Evolutionary conservation across 495 filamentous ascomycete species (phyloP).

Genomic region (Schizothecium vesticola): DNA sequence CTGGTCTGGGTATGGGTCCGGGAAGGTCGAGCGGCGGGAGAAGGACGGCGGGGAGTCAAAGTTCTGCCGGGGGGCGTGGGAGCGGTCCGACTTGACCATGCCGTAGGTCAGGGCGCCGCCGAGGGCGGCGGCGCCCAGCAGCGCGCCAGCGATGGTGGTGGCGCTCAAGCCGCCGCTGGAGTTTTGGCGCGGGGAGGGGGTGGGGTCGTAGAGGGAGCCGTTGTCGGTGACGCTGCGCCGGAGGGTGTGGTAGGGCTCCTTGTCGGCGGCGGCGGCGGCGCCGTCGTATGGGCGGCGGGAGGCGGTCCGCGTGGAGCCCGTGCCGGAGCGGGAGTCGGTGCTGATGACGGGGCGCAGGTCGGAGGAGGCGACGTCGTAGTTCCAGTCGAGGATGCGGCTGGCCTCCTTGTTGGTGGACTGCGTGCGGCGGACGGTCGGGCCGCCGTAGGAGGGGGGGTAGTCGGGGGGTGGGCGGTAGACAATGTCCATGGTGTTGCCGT

Average conservation of each 20-base stretch:
- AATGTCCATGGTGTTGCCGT: slow-evolving; percentile 50
- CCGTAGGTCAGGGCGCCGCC: slow-evolving; percentile 72
- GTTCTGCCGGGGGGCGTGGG: slow-evolving; percentile 37
- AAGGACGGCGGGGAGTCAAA: slow-evolving; percentile 30
- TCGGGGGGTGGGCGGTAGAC: slow-evolving; percentile 31
- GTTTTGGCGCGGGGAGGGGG: slow-evolving; percentile 29
- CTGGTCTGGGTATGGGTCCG: slow-evolving; percentile 30
- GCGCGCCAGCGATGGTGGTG: slow-evolving; percentile 47
- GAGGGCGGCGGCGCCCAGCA: slow-evolving; percentile 66
- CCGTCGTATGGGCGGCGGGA: slow-evolving; percentile 19
- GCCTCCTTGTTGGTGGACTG: slow-evolving; percentile 38
- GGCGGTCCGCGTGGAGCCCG: slow-evolving; percentile 4
- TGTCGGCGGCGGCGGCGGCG: slow-evolving; percentile 8
- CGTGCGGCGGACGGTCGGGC: slow-evolving; percentile 28
- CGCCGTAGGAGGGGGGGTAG: slow-evolving; percentile 29
- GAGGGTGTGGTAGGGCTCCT: slow-evolving; percentile 26
- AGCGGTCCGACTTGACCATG: slow-evolving; percentile 54
- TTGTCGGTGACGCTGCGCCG: slow-evolving; percentile 32
- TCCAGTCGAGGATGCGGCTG: slow-evolving; percentile 47
- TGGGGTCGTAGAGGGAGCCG: slow-evolving; percentile 28
- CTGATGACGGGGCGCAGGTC: slow-evolving; percentile 4
- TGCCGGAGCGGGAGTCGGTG: slow-evolving; percentile 21
- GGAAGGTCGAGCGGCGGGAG: slow-evolving; percentile 33
- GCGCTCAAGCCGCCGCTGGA: slow-evolving; percentile 33
- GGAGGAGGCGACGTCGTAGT: slow-evolving; percentile 37